Percentiles rank a stretch among this genome's conserved stretches.
phyloP scores from a whole-genome alignment of 225 moss, liverwort and hornwort genomes.

The Polytrichum commune region DNA sequence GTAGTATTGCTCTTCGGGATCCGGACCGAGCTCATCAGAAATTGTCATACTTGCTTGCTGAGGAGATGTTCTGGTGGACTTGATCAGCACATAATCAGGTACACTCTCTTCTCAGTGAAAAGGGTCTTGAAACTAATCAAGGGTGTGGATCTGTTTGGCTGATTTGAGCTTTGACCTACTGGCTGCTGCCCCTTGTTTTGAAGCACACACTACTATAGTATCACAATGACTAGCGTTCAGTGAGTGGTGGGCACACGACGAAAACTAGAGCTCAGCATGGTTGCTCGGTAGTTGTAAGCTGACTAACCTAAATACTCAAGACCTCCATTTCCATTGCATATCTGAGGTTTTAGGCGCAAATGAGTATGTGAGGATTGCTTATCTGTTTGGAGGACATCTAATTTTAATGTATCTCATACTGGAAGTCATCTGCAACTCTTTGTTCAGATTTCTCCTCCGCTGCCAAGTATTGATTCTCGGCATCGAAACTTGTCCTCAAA shows the following conservation, averaged over 20 bases:
- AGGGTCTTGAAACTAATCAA: too few species aligned
- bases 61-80: constrained; percentile 14
- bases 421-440: constrained; percentile 18
- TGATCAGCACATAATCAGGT: constrained; percentile 9
- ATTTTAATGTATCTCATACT: too few species aligned
- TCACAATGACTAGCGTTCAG: too few species aligned
- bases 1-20: constrained; percentile 12
- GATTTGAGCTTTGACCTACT: too few species aligned
- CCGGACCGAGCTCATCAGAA: constrained; percentile 23
- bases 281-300: constrained; percentile 11
- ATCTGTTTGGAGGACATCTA: constrained; percentile 10
- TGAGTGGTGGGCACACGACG: too few species aligned
- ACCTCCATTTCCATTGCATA: too few species aligned
- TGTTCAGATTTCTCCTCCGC: constrained; percentile 30
- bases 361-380: constrained; percentile 6
- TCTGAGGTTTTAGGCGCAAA: constrained; percentile 5
- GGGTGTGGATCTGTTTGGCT: too few species aligned
- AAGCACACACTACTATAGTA: too few species aligned
- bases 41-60: constrained; percentile 18
- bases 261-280: background rate
- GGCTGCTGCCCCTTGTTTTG: too few species aligned
- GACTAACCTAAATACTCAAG: constrained; percentile 4
- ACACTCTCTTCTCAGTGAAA: constrained; percentile 2
- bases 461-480: constrained; percentile 30
- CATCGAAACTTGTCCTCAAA: background rate